Percentiles rank a stretch among this genome's conserved stretches.
These are phyloP conservation scores for Trichopus zeylanicus DNA, from an alignment of 116 monocot species.

Conservation along the genomic window DNA sequence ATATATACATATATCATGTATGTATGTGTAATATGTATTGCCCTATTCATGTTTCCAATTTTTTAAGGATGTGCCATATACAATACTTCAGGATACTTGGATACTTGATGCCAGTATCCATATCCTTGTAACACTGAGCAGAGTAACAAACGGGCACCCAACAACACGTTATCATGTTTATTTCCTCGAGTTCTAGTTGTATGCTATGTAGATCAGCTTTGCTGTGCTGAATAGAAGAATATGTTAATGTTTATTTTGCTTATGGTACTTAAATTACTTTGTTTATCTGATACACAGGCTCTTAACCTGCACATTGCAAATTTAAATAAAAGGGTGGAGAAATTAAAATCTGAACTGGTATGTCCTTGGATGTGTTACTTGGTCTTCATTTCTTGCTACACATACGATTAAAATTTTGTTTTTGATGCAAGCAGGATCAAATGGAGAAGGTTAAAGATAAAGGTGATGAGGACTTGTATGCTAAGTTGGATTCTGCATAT, in stretches of 20 bases:
- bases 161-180: neutral
- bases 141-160: neutral
- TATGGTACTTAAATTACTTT: neutral
- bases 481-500: slow-evolving; percentile 62
- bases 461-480: slow-evolving; percentile 77
- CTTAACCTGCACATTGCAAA: slow-evolving; percentile 45
- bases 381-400: neutral
- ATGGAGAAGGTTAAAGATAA: slow-evolving; percentile 53
- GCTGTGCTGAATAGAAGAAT: neutral
- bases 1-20: too few species aligned
- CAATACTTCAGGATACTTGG: too few species aligned
- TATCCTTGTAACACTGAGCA: too few species aligned
- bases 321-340: slow-evolving; percentile 47
- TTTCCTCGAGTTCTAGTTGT: neutral
- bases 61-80: too few species aligned
- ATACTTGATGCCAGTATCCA: too few species aligned
- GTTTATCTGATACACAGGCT: slow-evolving; percentile 36
- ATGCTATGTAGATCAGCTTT: neutral
- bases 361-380: neutral
- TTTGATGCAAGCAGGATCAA: slow-evolving; percentile 51
- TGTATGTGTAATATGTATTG: too few species aligned
- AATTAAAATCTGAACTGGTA: slow-evolving; percentile 80
- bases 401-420: too few species aligned
- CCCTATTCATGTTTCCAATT: too few species aligned
- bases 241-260: neutral